A percentile compares a stretch with the other conserved stretches of the same genome.
Conservation (phyloP, 108 stramenopile genomes). For the Pseudonitzschia delicatissima region DNA sequence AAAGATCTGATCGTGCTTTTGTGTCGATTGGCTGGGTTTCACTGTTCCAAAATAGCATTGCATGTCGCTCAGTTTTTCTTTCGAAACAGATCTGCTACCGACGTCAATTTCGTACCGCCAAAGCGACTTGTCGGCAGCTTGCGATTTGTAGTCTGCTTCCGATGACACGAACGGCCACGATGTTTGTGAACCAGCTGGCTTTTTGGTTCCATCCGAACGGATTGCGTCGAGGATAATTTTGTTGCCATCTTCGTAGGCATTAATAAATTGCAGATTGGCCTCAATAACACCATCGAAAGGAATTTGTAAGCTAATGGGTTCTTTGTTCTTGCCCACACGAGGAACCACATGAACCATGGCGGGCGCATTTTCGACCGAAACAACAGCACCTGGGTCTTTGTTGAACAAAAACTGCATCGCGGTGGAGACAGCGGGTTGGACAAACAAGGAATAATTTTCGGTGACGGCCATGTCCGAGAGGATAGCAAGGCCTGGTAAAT, state of each 20-base stretch:
- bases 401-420: conserved; percentile 71
- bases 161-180: conserved; percentile 74
- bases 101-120: conserved; percentile 69
- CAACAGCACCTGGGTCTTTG: conserved; percentile 74
- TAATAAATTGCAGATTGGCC: conserved; percentile 72
- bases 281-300: conserved; percentile 65
- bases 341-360: conserved; percentile 61
- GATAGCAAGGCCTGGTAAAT: conserved; percentile 70
- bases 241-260: conserved; percentile 74
- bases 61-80: conserved; percentile 45
- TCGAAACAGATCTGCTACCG: conserved; percentile 44
- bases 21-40: conserved; percentile 55
- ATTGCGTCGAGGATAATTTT: conserved; percentile 73
- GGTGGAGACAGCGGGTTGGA: conserved; percentile 56
- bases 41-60: conserved; percentile 80
- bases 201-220: conserved; percentile 47
- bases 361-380: conserved; percentile 25
- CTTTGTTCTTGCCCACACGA: conserved; percentile 44
- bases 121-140: conserved; percentile 54
- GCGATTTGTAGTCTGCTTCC: conserved; percentile 42
- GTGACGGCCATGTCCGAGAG: conserved; percentile 77
- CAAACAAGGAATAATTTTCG: conserved; percentile 72
- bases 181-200: conserved; percentile 5
- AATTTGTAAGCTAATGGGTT: conserved; percentile 47
- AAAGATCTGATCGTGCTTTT: conserved; percentile 59